Conservation (phyloP, 768 basidiomycete genomes). For the Fomitopsis serialis region DNA sequence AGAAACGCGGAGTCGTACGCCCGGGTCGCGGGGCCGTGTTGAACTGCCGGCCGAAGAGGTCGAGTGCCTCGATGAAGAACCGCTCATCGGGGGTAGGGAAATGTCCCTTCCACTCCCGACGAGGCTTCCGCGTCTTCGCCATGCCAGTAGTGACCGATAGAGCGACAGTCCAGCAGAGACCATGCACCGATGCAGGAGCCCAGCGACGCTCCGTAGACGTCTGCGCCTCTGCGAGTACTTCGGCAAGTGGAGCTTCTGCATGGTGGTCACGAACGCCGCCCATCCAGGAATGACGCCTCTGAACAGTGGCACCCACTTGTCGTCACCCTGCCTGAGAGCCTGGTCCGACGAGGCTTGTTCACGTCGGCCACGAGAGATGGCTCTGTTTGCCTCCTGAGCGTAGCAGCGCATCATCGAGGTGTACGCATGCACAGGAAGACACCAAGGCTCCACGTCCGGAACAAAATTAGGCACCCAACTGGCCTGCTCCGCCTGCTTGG, state of each 20-base stretch:
- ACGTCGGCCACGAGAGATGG: slow-evolving; percentile 11
- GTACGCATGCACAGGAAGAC: slow-evolving; percentile 60
- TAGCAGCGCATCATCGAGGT: slow-evolving; percentile 69
- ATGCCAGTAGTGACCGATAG: slow-evolving; percentile 11
- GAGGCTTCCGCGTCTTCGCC: slow-evolving; percentile 10
- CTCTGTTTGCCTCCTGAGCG: slow-evolving; percentile 35
- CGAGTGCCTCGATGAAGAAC: slow-evolving; percentile 62
- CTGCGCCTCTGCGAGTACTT: slow-evolving; percentile 12
- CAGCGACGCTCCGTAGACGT: slow-evolving; percentile 9
- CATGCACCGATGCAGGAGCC: slow-evolving; percentile 27
- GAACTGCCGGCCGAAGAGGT: slow-evolving; percentile 24
- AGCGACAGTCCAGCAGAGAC: slow-evolving; percentile 14
- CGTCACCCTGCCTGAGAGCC: neutral
- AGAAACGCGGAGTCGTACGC: slow-evolving; percentile 18
- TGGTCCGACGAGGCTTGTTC: neutral
- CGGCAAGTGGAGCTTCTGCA: slow-evolving; percentile 9
- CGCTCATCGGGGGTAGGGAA: slow-evolving; percentile 43
- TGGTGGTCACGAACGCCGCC: slow-evolving; percentile 10
- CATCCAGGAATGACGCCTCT: neutral
- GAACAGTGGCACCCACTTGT: neutral
- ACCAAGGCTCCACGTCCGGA: slow-evolving; percentile 45
- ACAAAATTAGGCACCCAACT: slow-evolving; percentile 38
- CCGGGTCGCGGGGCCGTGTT: slow-evolving; percentile 4
- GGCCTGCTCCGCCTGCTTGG: slow-evolving; percentile 48
- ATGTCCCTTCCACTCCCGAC: neutral